These are phyloP conservation scores for Centaurea solstitialis DNA, from an alignment of 129 eudicot species.

Conservation along the genomic window DNA sequence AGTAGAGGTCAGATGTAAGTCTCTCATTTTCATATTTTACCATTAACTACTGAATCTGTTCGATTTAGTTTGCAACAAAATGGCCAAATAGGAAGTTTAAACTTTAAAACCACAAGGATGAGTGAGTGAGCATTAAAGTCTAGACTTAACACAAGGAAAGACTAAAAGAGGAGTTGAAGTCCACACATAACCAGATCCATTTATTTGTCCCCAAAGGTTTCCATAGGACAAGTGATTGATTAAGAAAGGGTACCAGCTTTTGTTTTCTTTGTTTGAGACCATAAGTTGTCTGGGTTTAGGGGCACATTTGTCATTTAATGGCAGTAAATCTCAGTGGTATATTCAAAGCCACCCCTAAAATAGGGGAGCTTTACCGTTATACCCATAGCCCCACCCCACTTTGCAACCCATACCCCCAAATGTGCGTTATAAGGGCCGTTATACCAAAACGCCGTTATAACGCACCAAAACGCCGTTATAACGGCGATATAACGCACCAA, in stretches of 20 bases:
- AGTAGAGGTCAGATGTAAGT: too few relatives aligned
- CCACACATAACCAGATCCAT: background rate
- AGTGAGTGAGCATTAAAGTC: too few relatives aligned
- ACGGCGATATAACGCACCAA: too few relatives aligned
- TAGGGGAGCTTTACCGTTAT: too few relatives aligned
- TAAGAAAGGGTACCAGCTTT: slow-evolving; percentile 18
- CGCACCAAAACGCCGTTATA: too few relatives aligned
- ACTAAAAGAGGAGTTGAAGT: slow-evolving; percentile 10
- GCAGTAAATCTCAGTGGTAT: slow-evolving; percentile 23
- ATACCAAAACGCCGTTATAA: too few relatives aligned
- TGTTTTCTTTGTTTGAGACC: slow-evolving; percentile 14
- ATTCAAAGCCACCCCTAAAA: background rate
- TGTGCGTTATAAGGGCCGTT: too few relatives aligned
- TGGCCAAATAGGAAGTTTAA: background rate
- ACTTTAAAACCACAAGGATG: background rate
- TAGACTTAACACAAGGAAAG: background rate
- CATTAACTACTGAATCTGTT: background rate
- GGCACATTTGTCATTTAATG: slow-evolving; percentile 14
- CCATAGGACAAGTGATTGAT: slow-evolving; percentile 20
- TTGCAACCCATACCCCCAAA: too few relatives aligned
- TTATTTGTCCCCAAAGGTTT: background rate
- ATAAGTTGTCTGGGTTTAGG: slow-evolving; percentile 7
- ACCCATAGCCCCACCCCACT: too few relatives aligned
- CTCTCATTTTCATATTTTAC: too few relatives aligned
- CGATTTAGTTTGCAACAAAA: background rate